A percentile compares a stretch with the other conserved stretches of the same genome.
Evolutionary conservation across 352 stramenopile genomes (phyloP).

Genomic region (Phytophthora pinifolia): DNA sequence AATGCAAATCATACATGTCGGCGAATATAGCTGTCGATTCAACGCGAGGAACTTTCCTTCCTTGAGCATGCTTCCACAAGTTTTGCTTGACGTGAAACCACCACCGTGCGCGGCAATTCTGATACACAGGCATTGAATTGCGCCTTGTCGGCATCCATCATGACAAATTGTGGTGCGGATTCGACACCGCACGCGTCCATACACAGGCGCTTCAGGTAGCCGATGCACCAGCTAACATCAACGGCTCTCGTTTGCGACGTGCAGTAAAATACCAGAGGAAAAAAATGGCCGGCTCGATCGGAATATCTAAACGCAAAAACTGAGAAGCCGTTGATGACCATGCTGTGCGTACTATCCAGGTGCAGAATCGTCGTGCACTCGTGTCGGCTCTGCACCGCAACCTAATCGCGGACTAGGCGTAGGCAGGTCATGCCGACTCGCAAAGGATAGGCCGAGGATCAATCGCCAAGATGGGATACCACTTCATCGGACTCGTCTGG

Average conservation of each 20-base stretch:
- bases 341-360: constrained; percentile 8
- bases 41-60: too few species aligned
- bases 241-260: neutral
- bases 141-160: too few species aligned
- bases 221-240: constrained; percentile 2
- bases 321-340: constrained; percentile 2
- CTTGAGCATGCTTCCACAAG: too few species aligned
- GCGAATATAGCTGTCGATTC: too few species aligned
- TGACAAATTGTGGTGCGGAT: too few species aligned
- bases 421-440: neutral
- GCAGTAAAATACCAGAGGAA: neutral
- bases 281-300: neutral
- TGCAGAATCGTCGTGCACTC: constrained; percentile 5
- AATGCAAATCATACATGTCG: too few species aligned
- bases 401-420: neutral
- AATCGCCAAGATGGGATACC: neutral
- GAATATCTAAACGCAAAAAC: constrained; percentile 13
- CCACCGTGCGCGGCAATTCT: too few species aligned
- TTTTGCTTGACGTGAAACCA: too few species aligned
- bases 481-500: neutral
- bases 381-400: neutral
- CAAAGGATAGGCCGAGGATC: neutral
- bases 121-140: too few species aligned
- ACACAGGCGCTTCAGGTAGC: too few species aligned
- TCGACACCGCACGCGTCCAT: too few species aligned